These are phyloP conservation scores for Quercus gilva DNA, from an alignment of 306 rosid species.

Conservation along the genomic window DNA sequence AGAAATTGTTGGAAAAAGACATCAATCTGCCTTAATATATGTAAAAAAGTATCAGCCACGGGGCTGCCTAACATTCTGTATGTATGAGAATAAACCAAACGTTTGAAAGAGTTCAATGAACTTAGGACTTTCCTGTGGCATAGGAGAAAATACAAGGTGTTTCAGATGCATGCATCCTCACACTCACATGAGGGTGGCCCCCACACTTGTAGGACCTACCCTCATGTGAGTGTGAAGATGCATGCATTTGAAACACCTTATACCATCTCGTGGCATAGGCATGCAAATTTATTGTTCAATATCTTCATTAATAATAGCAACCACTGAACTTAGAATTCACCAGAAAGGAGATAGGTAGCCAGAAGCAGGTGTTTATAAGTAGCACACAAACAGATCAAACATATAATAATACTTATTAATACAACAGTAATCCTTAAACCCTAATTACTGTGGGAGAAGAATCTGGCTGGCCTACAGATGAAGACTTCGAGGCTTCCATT, in stretches of 20 bases:
- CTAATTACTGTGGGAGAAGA: slow-evolving; percentile 71
- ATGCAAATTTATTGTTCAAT: background rate
- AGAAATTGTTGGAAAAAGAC: too few species aligned
- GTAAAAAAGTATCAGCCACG: too few species aligned
- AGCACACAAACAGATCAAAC: slow-evolving; percentile 24
- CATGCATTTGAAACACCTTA: too few species aligned
- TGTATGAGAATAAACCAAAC: too few species aligned
- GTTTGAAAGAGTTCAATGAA: background rate
- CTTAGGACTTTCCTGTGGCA: background rate
- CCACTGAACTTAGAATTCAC: slow-evolving; percentile 27
- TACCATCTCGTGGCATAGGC: background rate
- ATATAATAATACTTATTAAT: slow-evolving; percentile 14
- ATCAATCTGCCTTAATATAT: too few species aligned
- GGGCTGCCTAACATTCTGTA: too few species aligned
- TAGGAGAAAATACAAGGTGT: too few species aligned
- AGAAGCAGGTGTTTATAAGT: slow-evolving; percentile 8
- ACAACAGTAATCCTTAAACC: slow-evolving; percentile 35
- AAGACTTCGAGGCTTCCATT: slow-evolving; percentile 80
- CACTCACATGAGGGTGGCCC: too few species aligned
- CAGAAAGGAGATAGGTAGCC: slow-evolving; percentile 6
- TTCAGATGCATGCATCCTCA: too few species aligned
- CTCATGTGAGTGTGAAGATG: too few species aligned
- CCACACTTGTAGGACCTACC: too few species aligned
- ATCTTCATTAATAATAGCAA: background rate
- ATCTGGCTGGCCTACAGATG: slow-evolving; percentile 90